A percentile compares a stretch with the other conserved stretches of the same genome.
These are phyloP conservation scores for Paragyromitra xinjiangensis DNA, from an alignment of 495 filamentous ascomycete species.

Conservation along the genomic window DNA sequence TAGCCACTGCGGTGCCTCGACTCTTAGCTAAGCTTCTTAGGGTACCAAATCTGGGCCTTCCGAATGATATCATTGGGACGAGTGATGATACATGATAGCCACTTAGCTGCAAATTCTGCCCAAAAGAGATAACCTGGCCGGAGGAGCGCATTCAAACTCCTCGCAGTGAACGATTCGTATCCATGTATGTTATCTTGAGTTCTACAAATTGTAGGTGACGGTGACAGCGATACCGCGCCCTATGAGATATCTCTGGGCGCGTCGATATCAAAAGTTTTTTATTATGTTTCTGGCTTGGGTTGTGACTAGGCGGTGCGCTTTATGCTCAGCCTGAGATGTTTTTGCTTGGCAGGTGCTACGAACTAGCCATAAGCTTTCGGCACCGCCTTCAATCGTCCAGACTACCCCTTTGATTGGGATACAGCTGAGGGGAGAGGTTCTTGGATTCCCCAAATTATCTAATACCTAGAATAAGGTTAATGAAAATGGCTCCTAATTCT, in stretches of 20 bases:
- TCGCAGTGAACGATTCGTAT: too few relatives aligned
- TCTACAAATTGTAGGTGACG: too few relatives aligned
- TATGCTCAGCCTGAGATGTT: neutral
- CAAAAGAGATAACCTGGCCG: too few relatives aligned
- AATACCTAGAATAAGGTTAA: neutral
- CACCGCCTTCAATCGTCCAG: neutral
- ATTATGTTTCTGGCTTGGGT: neutral
- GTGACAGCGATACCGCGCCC: neutral
- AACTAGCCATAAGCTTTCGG: neutral
- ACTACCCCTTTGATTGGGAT: neutral
- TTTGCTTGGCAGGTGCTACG: constrained; percentile 3
- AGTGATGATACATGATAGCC: neutral
- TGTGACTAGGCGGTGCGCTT: neutral
- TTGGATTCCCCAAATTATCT: neutral
- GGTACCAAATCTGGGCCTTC: neutral
- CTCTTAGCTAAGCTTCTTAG: too few relatives aligned
- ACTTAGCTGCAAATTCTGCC: neutral
- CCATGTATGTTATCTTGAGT: too few relatives aligned
- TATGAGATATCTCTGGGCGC: neutral
- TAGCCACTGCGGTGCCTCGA: too few relatives aligned
- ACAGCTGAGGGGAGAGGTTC: neutral
- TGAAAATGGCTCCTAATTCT: neutral
- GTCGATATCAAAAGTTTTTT: neutral
- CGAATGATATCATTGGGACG: neutral
- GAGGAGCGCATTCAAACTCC: too few relatives aligned